Percentiles rank a stretch among this genome's conserved stretches.
Evolutionary conservation across 441 rosid genomes (phyloP).

Genomic region (Croton setiger): DNA sequence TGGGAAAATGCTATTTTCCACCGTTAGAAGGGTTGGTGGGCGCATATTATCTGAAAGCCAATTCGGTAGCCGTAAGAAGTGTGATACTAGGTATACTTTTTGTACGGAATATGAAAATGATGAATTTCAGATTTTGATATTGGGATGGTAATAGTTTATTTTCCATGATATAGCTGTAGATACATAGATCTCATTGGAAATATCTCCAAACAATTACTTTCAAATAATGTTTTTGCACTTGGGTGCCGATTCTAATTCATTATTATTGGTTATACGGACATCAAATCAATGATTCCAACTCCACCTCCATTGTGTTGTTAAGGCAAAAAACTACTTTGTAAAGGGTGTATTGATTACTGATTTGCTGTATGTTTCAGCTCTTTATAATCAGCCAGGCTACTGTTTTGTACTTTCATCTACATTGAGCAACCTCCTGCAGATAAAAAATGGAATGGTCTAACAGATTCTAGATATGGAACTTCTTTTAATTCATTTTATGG

Average conservation of each 20-base stretch:
- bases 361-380: not conserved
- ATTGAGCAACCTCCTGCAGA: not conserved
- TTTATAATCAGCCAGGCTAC: not conserved
- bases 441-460: too few species aligned
- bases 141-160: not conserved
- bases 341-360: not conserved
- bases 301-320: too few species aligned
- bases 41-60: not conserved
- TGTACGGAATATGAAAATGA: not conserved
- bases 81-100: not conserved
- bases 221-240: too few species aligned
- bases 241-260: too few species aligned
- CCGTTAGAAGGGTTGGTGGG: not conserved
- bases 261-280: too few species aligned
- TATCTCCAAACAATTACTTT: too few species aligned
- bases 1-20: not conserved
- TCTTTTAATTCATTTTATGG: not conserved
- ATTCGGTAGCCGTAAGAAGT: not conserved
- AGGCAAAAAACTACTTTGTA: too few species aligned
- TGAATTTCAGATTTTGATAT: not conserved
- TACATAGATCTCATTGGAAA: too few species aligned
- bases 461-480: not conserved
- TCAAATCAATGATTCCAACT: too few species aligned
- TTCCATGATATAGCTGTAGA: not conserved
- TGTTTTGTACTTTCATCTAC: not conserved